Base-by-base conservation (phyloP, 73 alveolate species). In the Blepharisma stoltei region DNA sequence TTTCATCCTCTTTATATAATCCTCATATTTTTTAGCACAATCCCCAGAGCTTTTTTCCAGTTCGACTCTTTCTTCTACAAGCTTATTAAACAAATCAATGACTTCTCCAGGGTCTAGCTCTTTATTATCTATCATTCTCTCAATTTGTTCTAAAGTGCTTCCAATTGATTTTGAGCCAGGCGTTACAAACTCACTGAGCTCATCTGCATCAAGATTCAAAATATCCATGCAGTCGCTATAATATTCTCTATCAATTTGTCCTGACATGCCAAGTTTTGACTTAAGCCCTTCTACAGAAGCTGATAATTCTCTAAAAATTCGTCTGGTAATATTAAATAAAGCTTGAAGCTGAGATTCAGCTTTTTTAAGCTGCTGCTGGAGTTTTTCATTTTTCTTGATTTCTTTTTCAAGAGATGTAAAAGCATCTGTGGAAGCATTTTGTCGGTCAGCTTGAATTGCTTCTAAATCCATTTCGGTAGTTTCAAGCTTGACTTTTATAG, bases 221-320 rank as follows among this genome's bases (percentile, higher is more conserved):
- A 81, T 81, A 50, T 86, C 81, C 75, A 81, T 81, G 18, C 87
- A 86, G 41, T 86, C 93, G 52, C 77, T 81, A 44, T 81, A 86
- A 75, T 66, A 54, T 44, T 85, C 88, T 46, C 48, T 49, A 6
- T 81, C 93, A 54, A 71, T 48, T 38, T 77, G 55, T 78, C 20
- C 71, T 37, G 27, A 55, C 21, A 23, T 27, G 20, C 20, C 20
- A 9, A 9, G 73, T 21, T 54, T 70, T 20, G 81, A 32, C 54
- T 76, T 78, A 21, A 78, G 25, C 3, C 50, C 50, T 47, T 78
- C 86, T 32, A 67, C 81, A 7, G 81, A 41, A 41, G 46, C 54
- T 7, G 46, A 25, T 50, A 78, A 14, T 68, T 78, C 86, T 21
- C 52, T 67, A 6, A 78, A 6, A 25, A 78, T 67, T 47, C 80